Conservation (phyloP, 2,329 filamentous ascomycete genomes). For the Dothiorella sarmentorum region DNA sequence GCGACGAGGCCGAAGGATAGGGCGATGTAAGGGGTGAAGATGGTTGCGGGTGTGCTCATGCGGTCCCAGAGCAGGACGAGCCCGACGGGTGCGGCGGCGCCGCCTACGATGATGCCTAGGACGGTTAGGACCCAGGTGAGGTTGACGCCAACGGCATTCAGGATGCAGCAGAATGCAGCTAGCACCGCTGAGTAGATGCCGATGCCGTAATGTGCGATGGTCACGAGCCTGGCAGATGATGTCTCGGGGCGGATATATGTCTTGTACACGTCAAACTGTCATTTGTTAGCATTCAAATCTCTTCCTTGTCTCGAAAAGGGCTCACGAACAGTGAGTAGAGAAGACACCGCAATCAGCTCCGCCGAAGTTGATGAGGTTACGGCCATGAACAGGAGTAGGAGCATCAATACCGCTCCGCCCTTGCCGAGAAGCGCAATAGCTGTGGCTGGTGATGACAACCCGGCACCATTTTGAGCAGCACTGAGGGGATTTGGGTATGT, state of each 20-base stretch:
- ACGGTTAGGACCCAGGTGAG: slow-evolving; percentile 55
- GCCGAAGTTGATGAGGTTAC: slow-evolving; percentile 49
- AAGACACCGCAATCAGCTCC: slow-evolving; percentile 53
- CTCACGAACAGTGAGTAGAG: slow-evolving; percentile 52
- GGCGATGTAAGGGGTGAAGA: slow-evolving; percentile 50
- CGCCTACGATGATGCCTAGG: slow-evolving; percentile 52
- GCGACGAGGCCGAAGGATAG: slow-evolving; percentile 50
- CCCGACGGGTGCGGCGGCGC: slow-evolving; percentile 52
- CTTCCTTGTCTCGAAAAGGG: too few species aligned
- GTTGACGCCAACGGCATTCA: slow-evolving; percentile 54
- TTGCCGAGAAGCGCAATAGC: slow-evolving; percentile 39
- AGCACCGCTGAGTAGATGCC: slow-evolving; percentile 53
- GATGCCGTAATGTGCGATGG: slow-evolving; percentile 52
- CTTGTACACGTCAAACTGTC: slow-evolving; percentile 55
- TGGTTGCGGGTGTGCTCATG: slow-evolving; percentile 49
- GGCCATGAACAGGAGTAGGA: slow-evolving; percentile 41
- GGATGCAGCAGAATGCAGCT: slow-evolving; percentile 36
- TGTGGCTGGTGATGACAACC: slow-evolving; percentile 38
- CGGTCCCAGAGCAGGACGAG: slow-evolving; percentile 54
- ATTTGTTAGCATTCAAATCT: too few species aligned
- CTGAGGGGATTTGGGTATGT: slow-evolving; percentile 49
- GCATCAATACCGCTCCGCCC: slow-evolving; percentile 39
- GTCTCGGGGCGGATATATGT: slow-evolving; percentile 49
- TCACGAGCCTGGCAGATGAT: slow-evolving; percentile 48
- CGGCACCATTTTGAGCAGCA: slow-evolving; percentile 34